A percentile compares a stretch with the other conserved stretches of the same genome.
phyloP scores from a whole-genome alignment of 2,329 filamentous ascomycete species.

The Metarhizium rileyi region DNA sequence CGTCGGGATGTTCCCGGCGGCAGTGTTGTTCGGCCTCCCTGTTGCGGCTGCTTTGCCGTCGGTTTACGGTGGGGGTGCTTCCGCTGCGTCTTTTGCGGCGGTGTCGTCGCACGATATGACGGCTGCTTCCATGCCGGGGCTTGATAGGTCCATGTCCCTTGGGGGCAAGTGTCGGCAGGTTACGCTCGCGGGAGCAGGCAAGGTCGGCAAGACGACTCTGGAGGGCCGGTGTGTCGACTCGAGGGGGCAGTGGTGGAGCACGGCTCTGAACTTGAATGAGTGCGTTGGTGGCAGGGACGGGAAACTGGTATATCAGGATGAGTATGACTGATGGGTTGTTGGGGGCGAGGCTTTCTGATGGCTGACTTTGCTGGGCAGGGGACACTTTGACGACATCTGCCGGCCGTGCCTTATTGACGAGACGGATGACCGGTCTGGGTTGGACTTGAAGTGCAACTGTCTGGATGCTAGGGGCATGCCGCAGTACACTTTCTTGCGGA shows the following conservation, averaged over 20 bases:
- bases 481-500: slow-evolving; percentile 9
- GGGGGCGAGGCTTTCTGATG: too few relatives aligned
- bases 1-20: too few relatives aligned
- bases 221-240: slow-evolving; percentile 13
- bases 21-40: too few relatives aligned
- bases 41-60: too few relatives aligned
- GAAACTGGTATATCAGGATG: slow-evolving; percentile 8
- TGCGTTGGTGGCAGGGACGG: slow-evolving; percentile 14
- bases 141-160: not conserved
- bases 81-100: too few relatives aligned
- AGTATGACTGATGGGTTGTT: too few relatives aligned
- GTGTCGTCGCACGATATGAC: too few relatives aligned
- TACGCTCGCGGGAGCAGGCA: slow-evolving; percentile 13
- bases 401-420: slow-evolving; percentile 12
- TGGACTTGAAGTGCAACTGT: slow-evolving; percentile 14
- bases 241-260: slow-evolving; percentile 13
- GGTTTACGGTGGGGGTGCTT: too few relatives aligned
- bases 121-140: too few relatives aligned
- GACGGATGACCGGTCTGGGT: not conserved
- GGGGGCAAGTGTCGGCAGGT: slow-evolving; percentile 12
- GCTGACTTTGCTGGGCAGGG: too few relatives aligned
- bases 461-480: slow-evolving; percentile 5
- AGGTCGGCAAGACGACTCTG: slow-evolving; percentile 12
- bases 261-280: slow-evolving; percentile 16
- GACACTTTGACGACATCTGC: slow-evolving; percentile 15